Evolutionary conservation across 208 protist genomes (phyloP).

Genomic region (Naegleria gruberi): DNA sequence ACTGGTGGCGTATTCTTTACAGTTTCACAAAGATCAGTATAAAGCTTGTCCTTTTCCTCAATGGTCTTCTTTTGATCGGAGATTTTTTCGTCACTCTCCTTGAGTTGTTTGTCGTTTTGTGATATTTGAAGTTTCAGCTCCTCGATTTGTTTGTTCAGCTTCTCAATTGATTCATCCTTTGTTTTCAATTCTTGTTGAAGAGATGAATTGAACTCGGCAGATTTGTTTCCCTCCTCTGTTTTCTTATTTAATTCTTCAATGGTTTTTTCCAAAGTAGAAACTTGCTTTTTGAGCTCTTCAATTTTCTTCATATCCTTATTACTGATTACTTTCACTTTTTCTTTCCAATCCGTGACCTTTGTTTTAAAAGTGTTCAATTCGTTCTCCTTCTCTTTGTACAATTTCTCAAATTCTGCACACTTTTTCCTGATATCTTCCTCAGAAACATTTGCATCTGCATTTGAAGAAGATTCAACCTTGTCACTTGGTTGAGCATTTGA

Average conservation of each 20-base stretch:
- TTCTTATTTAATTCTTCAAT: background rate
- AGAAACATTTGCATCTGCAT: background rate
- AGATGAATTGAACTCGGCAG: background rate
- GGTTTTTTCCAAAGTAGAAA: background rate
- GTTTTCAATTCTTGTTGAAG: background rate
- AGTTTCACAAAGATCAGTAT: background rate
- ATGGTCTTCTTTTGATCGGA: background rate
- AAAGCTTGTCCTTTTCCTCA: no score
- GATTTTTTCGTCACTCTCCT: background rate
- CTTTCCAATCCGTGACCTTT: constrained; percentile 15
- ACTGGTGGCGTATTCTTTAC: background rate
- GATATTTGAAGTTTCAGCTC: background rate
- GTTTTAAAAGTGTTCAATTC: background rate
- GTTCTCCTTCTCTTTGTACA: background rate
- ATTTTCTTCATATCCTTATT: constrained; percentile 1
- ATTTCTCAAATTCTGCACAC: background rate
- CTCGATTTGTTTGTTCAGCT: background rate
- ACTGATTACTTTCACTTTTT: constrained; percentile 11
- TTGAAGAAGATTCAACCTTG: background rate
- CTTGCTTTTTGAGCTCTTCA: constrained; percentile 2
- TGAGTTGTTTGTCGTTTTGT: background rate
- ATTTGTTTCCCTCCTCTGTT: background rate
- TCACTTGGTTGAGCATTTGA: background rate
- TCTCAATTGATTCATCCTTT: background rate
- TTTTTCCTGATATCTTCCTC: background rate